Percentiles rank a stretch among this genome's conserved stretches.
Evolutionary conservation across 495 filamentous ascomycete species (phyloP).

Genomic region (Hypomontagnella submonticulosa): DNA sequence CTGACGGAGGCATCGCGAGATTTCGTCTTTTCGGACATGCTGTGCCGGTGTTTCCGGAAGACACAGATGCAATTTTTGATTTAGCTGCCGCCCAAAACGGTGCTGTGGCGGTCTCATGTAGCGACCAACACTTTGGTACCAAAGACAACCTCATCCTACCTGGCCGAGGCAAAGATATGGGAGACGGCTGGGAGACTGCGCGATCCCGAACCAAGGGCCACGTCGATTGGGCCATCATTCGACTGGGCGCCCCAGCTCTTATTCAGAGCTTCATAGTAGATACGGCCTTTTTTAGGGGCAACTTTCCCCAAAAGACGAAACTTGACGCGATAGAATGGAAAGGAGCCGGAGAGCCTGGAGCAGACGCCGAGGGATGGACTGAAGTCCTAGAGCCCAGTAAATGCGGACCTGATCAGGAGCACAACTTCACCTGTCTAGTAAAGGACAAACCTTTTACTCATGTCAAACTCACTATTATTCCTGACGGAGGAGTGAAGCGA

Average conservation of each 20-base stretch:
- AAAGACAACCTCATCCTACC: constrained; percentile 86
- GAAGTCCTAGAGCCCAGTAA: constrained; percentile 73
- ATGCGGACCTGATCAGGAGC: constrained; percentile 83
- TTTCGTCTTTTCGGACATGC: constrained; percentile 85
- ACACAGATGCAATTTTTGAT: constrained; percentile 74
- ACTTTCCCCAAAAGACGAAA: constrained; percentile 83
- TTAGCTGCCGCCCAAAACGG: constrained; percentile 85
- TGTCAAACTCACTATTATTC: constrained; percentile 89
- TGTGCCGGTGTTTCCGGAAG: constrained; percentile 74
- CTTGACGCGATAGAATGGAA: constrained; percentile 72
- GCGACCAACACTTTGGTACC: constrained; percentile 87
- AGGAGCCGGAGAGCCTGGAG: constrained; percentile 63
- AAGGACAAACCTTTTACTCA: constrained; percentile 73
- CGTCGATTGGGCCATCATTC: constrained; percentile 86
- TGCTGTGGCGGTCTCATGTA: constrained; percentile 77
- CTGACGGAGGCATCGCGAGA: constrained; percentile 92
- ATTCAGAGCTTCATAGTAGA: constrained; percentile 82
- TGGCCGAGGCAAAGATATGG: constrained; percentile 89
- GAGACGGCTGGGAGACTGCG: constrained; percentile 94
- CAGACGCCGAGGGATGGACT: constrained; percentile 74
- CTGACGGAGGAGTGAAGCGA: constrained; percentile 91
- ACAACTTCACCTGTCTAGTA: constrained; percentile 70
- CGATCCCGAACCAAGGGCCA: constrained; percentile 80
- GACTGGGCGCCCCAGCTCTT: constrained; percentile 75
- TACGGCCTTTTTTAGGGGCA: constrained; percentile 90